Conservation (phyloP, 2,329 filamentous ascomycete genomes). For the Nemania sp. region DNA sequence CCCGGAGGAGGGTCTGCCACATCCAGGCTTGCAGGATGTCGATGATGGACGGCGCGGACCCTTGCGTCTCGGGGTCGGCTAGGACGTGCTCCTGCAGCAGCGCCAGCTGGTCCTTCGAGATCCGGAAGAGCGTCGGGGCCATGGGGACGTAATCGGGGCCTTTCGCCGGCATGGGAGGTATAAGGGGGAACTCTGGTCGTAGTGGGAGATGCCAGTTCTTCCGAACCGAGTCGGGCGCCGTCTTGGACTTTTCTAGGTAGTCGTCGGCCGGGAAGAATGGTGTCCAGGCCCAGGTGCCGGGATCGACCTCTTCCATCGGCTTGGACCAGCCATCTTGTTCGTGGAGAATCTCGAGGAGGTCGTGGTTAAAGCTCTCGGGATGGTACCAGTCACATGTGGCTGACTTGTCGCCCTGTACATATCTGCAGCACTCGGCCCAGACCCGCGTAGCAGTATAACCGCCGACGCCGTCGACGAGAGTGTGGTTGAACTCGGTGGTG, state of each 20-base stretch:
- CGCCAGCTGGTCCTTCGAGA: conserved; percentile 41
- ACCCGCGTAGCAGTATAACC: conserved; percentile 37
- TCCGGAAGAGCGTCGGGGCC: conserved; percentile 41
- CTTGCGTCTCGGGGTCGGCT: conserved; percentile 33
- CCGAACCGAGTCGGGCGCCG: not conserved
- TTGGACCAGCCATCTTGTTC: conserved; percentile 32
- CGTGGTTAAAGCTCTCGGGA: conserved; percentile 40
- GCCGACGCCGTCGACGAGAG: conserved; percentile 36
- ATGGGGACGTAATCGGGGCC: conserved; percentile 36
- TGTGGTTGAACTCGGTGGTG: conserved; percentile 35
- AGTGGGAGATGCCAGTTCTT: not conserved
- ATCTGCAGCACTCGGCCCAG: conserved; percentile 42
- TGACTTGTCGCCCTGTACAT: conserved; percentile 30
- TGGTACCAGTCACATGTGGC: conserved; percentile 36
- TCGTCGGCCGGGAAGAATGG: conserved; percentile 28
- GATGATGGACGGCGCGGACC: conserved; percentile 39
- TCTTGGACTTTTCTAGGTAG: not conserved
- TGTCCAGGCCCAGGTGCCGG: conserved; percentile 33
- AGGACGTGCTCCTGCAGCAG: conserved; percentile 41
- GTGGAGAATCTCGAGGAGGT: conserved; percentile 37
- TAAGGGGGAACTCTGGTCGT: conserved; percentile 3
- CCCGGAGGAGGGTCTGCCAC: conserved; percentile 44
- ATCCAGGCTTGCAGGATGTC: conserved; percentile 48
- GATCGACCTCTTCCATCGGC: conserved; percentile 32
- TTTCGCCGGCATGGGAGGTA: conserved; percentile 32